Evolutionary conservation across 2,329 filamentous ascomycete genomes (phyloP).

Genomic region (Lachnellula cervina): DNA sequence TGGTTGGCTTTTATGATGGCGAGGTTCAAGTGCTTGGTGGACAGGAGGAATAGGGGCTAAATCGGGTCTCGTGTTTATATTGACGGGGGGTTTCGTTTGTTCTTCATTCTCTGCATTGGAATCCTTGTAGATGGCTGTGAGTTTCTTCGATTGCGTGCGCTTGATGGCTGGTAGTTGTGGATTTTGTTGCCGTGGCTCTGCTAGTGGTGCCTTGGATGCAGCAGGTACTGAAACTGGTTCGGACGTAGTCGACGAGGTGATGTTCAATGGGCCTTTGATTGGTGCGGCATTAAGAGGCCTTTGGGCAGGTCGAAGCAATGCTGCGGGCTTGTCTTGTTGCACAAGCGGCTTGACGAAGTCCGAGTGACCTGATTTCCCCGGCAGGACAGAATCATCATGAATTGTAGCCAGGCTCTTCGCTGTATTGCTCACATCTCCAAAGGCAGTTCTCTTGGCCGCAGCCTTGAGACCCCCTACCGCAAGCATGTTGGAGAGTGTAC

Average conservation of each 20-base stretch:
- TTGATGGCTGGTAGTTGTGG: slow-evolving; percentile 34
- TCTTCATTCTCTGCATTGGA: slow-evolving; percentile 30
- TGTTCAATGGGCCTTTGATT: slow-evolving; percentile 15
- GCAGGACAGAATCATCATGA: slow-evolving; percentile 53
- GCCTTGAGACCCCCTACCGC: slow-evolving; percentile 55
- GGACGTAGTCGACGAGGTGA: not conserved
- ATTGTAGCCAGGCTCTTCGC: slow-evolving; percentile 33
- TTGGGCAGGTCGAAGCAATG: slow-evolving; percentile 56
- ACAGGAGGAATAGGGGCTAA: slow-evolving; percentile 21
- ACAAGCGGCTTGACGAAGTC: slow-evolving; percentile 27
- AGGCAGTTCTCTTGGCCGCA: slow-evolving; percentile 69
- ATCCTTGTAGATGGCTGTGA: slow-evolving; percentile 52
- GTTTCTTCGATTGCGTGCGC: slow-evolving; percentile 47
- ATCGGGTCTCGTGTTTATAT: slow-evolving; percentile 27
- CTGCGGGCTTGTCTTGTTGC: slow-evolving; percentile 38
- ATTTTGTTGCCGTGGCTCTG: slow-evolving; percentile 15
- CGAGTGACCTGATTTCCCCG: slow-evolving; percentile 37
- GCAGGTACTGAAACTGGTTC: slow-evolving; percentile 12
- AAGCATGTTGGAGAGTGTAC: slow-evolving; percentile 50
- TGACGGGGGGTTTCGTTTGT: slow-evolving; percentile 13
- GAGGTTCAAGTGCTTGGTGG: slow-evolving; percentile 27
- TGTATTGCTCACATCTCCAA: slow-evolving; percentile 78
- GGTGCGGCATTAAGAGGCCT: slow-evolving; percentile 40
- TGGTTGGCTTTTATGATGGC: slow-evolving; percentile 28
- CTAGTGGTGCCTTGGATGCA: slow-evolving; percentile 30